phyloP scores from a whole-genome alignment of 345 rosid genomes.

The Hypericum androsaemum region DNA sequence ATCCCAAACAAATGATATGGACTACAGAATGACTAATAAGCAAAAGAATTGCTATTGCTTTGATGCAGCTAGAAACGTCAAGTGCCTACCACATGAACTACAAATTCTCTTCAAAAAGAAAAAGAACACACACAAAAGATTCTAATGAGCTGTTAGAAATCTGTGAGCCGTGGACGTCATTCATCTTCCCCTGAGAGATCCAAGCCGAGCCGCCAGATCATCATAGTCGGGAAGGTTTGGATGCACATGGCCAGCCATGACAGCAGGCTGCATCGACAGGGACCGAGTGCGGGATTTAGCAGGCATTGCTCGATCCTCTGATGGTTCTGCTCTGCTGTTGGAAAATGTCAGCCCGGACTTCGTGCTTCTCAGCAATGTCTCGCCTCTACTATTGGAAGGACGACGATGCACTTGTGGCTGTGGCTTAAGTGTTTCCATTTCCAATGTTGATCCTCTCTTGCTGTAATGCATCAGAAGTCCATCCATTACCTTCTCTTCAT shows the following conservation, averaged over 20 bases:
- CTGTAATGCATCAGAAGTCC: constrained; percentile 32
- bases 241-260: constrained; percentile 29
- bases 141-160: no score
- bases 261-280: constrained; percentile 23
- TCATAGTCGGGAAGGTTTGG: constrained; percentile 53
- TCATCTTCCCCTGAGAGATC: constrained; percentile 27
- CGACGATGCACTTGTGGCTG: constrained; percentile 6
- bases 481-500: constrained; percentile 27
- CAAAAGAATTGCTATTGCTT: no score
- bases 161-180: no score
- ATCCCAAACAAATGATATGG: no score
- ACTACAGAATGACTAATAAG: no score
- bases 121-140: no score
- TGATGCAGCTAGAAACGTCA: no score
- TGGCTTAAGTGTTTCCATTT: constrained; percentile 12
- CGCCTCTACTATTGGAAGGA: constrained; percentile 9
- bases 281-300: constrained; percentile 18
- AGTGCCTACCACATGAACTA: no score
- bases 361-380: constrained; percentile 2
- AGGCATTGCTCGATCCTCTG: neutral
- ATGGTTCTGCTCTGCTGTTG: neutral
- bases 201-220: constrained; percentile 37
- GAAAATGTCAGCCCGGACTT: constrained; percentile 15
- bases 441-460: constrained; percentile 19
- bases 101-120: no score